Percentiles rank a stretch among this genome's conserved stretches.
phyloP scores from a whole-genome alignment of 768 basidiomycete species.

The Rhizopogon vinicolor region DNA sequence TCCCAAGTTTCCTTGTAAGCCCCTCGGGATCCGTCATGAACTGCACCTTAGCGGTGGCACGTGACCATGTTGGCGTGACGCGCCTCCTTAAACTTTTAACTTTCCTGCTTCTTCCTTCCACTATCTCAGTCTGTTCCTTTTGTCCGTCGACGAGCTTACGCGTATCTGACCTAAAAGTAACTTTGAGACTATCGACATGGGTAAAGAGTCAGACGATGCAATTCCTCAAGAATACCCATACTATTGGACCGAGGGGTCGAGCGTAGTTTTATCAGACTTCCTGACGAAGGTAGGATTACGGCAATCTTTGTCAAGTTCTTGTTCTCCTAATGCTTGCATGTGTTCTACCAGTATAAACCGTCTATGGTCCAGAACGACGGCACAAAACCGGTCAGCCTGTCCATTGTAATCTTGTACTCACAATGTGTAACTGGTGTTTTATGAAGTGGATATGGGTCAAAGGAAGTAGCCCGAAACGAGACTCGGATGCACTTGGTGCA shows the following conservation, averaged over 20 bases:
- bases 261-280: conserved; percentile 46
- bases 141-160: neutral
- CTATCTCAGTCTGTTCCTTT: too few relatives aligned
- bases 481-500: conserved; percentile 3
- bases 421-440: neutral
- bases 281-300: conserved; percentile 41
- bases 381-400: conserved; percentile 56
- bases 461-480: conserved; percentile 7
- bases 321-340: conserved; percentile 1
- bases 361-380: conserved; percentile 79
- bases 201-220: conserved; percentile 31
- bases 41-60: neutral
- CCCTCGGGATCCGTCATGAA: too few relatives aligned
- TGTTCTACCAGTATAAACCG: conserved; percentile 54
- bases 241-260: conserved; percentile 42
- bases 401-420: neutral
- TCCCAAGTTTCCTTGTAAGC: too few relatives aligned
- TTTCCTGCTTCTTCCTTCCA: neutral
- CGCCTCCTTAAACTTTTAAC: neutral
- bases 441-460: conserved; percentile 67
- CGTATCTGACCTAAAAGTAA: neutral
- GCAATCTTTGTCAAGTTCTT: neutral
- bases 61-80: neutral
- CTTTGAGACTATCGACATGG: neutral
- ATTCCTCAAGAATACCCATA: conserved; percentile 43